Evolutionary conservation across 768 basidiomycete species (phyloP).

Genomic region (Lentinus brumalis): DNA sequence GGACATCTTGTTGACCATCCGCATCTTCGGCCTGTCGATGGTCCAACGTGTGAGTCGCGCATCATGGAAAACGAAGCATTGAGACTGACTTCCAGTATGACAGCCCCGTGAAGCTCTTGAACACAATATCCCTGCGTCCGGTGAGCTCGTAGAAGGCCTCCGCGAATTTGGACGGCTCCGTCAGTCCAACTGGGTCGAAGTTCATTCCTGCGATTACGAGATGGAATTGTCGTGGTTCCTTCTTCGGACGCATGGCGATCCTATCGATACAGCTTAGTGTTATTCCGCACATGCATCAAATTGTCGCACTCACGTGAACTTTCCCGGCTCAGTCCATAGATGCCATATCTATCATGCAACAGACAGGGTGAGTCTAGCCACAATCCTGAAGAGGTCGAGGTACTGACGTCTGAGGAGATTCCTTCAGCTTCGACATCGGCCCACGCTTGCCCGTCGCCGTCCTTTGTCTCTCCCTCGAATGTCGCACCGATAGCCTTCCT

Average conservation of each 20-base stretch:
- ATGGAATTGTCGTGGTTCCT: background rate
- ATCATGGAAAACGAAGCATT: too few relatives aligned
- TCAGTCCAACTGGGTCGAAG: slow-evolving; percentile 22
- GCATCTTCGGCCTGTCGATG: slow-evolving; percentile 43
- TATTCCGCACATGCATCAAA: background rate
- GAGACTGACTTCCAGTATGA: slow-evolving; percentile 32
- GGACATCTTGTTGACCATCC: slow-evolving; percentile 48
- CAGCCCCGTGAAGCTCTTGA: slow-evolving; percentile 30
- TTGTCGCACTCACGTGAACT: slow-evolving; percentile 9
- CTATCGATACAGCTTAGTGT: slow-evolving; percentile 1
- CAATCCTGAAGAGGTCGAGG: too few relatives aligned
- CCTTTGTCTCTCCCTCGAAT: slow-evolving; percentile 43
- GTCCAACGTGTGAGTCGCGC: background rate
- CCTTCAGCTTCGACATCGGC: slow-evolving; percentile 43
- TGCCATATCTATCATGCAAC: slow-evolving; percentile 10
- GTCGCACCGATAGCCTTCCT: slow-evolving; percentile 43
- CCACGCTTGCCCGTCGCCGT: slow-evolving; percentile 28
- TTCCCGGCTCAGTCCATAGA: slow-evolving; percentile 19
- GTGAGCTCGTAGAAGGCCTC: slow-evolving; percentile 31
- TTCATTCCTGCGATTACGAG: background rate
- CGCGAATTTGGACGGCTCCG: slow-evolving; percentile 31
- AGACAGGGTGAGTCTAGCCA: background rate
- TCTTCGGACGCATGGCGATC: slow-evolving; percentile 18
- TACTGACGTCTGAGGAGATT: slow-evolving; percentile 10
- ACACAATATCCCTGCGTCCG: slow-evolving; percentile 32